phyloP scores from a whole-genome alignment of 2,329 filamentous ascomycete species.

The Alternaria novae-zelandiae region DNA sequence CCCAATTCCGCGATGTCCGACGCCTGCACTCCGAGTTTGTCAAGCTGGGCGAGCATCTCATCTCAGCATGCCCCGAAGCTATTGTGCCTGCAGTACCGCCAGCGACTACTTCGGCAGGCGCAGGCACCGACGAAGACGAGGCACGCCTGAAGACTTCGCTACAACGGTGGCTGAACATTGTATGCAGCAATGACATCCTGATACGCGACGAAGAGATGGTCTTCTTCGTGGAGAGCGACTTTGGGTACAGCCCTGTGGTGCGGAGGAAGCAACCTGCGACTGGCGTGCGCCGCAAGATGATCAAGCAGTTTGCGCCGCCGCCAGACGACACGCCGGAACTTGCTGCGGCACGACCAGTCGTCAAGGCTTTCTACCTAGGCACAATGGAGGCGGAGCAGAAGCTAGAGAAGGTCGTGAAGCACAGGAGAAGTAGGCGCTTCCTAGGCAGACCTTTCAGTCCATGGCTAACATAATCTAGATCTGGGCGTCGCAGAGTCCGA shows the following conservation, averaged over 20 bases:
- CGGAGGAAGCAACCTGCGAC: constrained; percentile 97
- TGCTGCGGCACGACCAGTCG: constrained; percentile 83
- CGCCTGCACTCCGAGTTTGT: constrained; percentile 94
- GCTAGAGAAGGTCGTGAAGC: constrained; percentile 91
- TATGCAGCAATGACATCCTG: constrained; percentile 89
- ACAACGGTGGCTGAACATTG: constrained; percentile 93
- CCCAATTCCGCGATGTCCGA: constrained; percentile 96
- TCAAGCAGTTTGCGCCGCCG: constrained; percentile 98
- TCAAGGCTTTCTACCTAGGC: constrained; percentile 94
- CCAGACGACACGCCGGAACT: constrained; percentile 97
- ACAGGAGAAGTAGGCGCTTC: constrained; percentile 74
- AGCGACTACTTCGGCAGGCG: constrained; percentile 91
- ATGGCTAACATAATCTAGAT: constrained; percentile 61
- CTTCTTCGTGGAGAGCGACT: constrained; percentile 98
- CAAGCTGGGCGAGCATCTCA: constrained; percentile 94
- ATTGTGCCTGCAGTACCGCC: constrained; percentile 93
- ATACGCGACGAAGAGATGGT: constrained; percentile 97
- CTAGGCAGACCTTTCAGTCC: neutral
- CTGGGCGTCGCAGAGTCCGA: constrained; percentile 92
- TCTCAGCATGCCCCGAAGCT: constrained; percentile 96
- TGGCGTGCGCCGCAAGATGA: constrained; percentile 88
- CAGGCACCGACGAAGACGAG: constrained; percentile 96
- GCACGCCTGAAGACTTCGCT: constrained; percentile 83
- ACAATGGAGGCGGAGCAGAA: constrained; percentile 98
- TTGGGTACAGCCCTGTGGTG: constrained; percentile 94